Percentiles rank a stretch among this genome's conserved stretches.
Evolutionary conservation across 2,329 filamentous ascomycete species (phyloP).

Genomic region (Diaporthe caulivora): DNA sequence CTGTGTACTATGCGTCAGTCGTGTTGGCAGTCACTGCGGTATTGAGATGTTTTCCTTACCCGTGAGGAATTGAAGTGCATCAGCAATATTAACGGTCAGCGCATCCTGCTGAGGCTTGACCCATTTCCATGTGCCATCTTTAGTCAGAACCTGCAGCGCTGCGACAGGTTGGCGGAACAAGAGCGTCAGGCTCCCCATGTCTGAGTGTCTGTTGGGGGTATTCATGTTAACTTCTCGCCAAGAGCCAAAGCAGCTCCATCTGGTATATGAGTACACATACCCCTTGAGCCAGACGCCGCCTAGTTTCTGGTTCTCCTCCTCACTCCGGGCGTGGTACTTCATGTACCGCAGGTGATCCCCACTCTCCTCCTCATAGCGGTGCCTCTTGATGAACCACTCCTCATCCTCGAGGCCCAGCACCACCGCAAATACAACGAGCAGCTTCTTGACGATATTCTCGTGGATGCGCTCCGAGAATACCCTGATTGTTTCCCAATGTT

Average conservation of each 20-base stretch:
- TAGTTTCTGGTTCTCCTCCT: slow-evolving; percentile 49
- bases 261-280: not conserved
- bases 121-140: slow-evolving; percentile 54
- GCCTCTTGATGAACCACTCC: slow-evolving; percentile 65
- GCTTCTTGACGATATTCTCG: slow-evolving; percentile 62
- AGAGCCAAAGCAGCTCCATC: too few relatives aligned
- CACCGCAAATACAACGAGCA: slow-evolving; percentile 70
- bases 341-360: slow-evolving; percentile 72
- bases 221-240: not conserved
- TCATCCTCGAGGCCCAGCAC: slow-evolving; percentile 69
- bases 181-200: slow-evolving; percentile 64
- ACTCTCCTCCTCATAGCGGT: slow-evolving; percentile 65
- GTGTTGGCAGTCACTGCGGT: not conserved
- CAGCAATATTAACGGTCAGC: slow-evolving; percentile 62
- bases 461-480: slow-evolving; percentile 56
- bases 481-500: slow-evolving; percentile 66
- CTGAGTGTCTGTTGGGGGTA: slow-evolving; percentile 56
- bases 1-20: slow-evolving; percentile 5
- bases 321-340: slow-evolving; percentile 62
- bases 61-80: slow-evolving; percentile 59
- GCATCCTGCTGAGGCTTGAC: slow-evolving; percentile 48
- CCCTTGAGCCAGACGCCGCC: slow-evolving; percentile 55
- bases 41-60: slow-evolving; percentile 41
- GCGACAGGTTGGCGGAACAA: slow-evolving; percentile 69
- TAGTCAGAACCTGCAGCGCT: slow-evolving; percentile 61